These are phyloP conservation scores for Chaetomium sp. DNA, from an alignment of 2,329 filamentous ascomycete species.

Conservation along the genomic window DNA sequence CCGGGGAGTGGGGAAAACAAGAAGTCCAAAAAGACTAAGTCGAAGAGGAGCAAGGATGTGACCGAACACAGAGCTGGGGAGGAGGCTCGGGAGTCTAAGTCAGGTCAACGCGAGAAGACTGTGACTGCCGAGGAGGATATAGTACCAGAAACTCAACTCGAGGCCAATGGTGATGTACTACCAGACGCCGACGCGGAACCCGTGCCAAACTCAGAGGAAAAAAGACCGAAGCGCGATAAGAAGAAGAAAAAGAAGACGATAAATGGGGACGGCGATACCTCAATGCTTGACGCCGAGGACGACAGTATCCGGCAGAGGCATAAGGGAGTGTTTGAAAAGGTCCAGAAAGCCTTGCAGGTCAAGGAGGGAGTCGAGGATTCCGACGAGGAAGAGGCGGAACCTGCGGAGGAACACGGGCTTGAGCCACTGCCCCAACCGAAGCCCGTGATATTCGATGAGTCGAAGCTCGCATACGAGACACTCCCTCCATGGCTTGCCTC, in stretches of 20 bases:
- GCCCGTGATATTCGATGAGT: slow-evolving; percentile 48
- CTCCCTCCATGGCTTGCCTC: slow-evolving; percentile 75
- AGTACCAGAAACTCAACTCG: background rate
- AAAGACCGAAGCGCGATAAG: slow-evolving; percentile 20
- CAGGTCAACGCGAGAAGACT: slow-evolving; percentile 6
- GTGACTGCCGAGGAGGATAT: background rate
- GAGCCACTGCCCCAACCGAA: slow-evolving; percentile 76
- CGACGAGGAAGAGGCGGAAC: slow-evolving; percentile 25
- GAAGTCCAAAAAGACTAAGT: slow-evolving; percentile 12
- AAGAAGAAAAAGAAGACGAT: slow-evolving; percentile 27
- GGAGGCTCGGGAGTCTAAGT: slow-evolving; percentile 4
- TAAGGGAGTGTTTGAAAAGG: slow-evolving; percentile 48
- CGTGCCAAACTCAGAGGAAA: background rate
- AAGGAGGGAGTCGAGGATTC: slow-evolving; percentile 28
- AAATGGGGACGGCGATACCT: slow-evolving; percentile 23
- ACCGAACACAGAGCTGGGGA: background rate
- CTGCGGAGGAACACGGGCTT: slow-evolving; percentile 54
- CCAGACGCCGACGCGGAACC: slow-evolving; percentile 1
- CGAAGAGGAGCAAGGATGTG: slow-evolving; percentile 8
- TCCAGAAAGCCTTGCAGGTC: slow-evolving; percentile 47
- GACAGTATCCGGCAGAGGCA: slow-evolving; percentile 32
- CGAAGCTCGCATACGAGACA: slow-evolving; percentile 65
- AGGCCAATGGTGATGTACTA: background rate
- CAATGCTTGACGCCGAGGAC: slow-evolving; percentile 20
- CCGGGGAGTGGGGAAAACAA: background rate